Evolutionary conservation across 225 moss, liverwort and hornwort species (phyloP), one percentile per base, ranked within the genome.

Genomic region (Thuidium tamariscinum): DNA sequence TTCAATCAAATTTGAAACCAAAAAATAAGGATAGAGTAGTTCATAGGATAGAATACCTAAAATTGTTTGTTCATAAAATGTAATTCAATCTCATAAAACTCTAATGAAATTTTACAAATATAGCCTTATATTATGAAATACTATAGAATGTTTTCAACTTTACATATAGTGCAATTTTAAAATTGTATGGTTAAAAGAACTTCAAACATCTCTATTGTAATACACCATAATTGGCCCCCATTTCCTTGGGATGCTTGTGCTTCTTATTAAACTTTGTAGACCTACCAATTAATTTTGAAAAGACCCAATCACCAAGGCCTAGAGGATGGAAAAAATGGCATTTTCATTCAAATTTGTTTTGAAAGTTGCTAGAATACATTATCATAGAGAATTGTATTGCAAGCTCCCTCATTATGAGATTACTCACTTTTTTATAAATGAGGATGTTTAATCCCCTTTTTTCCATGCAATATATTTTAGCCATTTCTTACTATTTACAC

Each of bases 361-460:
- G 11, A 2, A 66, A n/a, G 21, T 36, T 66, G 0, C 3, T 66
- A 20, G 11, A 20, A 5, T 66, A 36, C 3, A 65, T 36, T 66
- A 11, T 36, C 0, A 0, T 37, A 2, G 19, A 11, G 21, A 21
- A 5, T 66, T 5, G 3, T 2, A 5, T 66, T 5, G 3, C 3
- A 66, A 66, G 20, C 10, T 34, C 19, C 11, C 3, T 66, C 21
- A 36, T 11, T 36, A 21, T 12, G 2, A 1, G 21, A 36, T 66
- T 66, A 36, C 2, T 11, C 3, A 36, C 11, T 36, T 66, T 66
- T 36, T 1, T 36, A 36, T 2, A 36, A 21, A 66, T 20, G 11
- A 66, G 36, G 36, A 36, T 36, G 20, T 6, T 20, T 11, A 36
- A 36, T 66, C 5, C 11, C 3, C 3, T n/a, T n/a, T n/a, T n/a